phyloP scores from a whole-genome alignment of 768 basidiomycete genomes.

The Lactarius akahatsu region DNA sequence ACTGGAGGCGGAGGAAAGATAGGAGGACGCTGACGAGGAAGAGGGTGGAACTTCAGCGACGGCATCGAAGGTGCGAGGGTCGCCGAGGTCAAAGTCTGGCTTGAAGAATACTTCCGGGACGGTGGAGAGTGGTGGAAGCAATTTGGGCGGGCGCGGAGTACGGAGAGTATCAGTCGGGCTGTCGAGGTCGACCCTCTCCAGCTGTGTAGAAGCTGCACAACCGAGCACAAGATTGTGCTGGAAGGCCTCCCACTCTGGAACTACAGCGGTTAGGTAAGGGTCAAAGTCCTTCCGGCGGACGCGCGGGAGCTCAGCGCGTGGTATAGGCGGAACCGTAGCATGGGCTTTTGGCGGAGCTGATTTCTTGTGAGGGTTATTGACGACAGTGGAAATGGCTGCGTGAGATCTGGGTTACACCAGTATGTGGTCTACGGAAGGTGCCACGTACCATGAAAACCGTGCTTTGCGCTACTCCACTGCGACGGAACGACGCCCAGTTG shows the following conservation, averaged over 20 bases:
- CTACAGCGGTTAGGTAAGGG: conserved; percentile 68
- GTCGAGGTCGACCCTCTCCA: conserved; percentile 28
- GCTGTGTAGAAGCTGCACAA: conserved; percentile 36
- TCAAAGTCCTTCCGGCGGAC: conserved; percentile 84
- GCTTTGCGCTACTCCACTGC: conserved; percentile 78
- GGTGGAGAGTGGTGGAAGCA: conserved; percentile 65
- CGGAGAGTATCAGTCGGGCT: conserved; percentile 30
- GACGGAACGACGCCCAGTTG: conserved; percentile 50
- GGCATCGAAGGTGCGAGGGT: conserved; percentile 70
- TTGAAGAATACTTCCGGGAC: conserved; percentile 85
- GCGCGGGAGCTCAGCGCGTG: conserved; percentile 73
- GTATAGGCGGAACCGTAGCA: conserved; percentile 69
- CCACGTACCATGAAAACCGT: conserved; percentile 83
- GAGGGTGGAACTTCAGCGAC: conserved; percentile 55
- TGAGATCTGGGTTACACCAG: not conserved
- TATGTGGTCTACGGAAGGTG: not conserved
- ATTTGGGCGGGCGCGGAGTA: conserved; percentile 37
- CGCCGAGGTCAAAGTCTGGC: conserved; percentile 72
- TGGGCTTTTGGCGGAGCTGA: conserved; percentile 88
- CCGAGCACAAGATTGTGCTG: conserved; percentile 44
- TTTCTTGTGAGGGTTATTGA: conserved; percentile 84
- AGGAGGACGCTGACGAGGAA: conserved; percentile 4
- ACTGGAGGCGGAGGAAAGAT: conserved; percentile 22
- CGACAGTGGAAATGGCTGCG: conserved; percentile 88
- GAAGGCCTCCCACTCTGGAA: conserved; percentile 77